Evolutionary conservation across 148 eudicot species (phyloP), one percentile per base, ranked within the genome.

Genomic region (Amaranthus cruentus): DNA sequence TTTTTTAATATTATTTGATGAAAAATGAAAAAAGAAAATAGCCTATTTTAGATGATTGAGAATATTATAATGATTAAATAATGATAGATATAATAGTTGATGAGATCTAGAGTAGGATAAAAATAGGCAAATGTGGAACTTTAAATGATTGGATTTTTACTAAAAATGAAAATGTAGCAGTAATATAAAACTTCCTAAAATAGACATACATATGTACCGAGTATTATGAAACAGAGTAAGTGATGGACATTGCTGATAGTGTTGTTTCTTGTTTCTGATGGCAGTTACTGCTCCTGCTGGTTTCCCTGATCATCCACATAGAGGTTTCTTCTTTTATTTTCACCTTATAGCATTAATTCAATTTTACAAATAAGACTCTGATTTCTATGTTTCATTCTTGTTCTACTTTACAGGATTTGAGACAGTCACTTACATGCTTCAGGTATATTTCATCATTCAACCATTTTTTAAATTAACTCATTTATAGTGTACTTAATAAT

Each of bases 221-320:
- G 18, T 18, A 18, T 18, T 18, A 18, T 18, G 18, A 18, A 18
- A 18, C 18, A 18, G 18, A 18, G 18, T 18, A 18, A 18, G 18
- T 18, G 18, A 14, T 3, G 13, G 18, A 6, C 68, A 47, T 50
- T 54, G 2, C 38, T 79, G 9, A 42, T 44, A 9, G 1, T 11
- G 5, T 11, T 18, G 2, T 5, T 3, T 42, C 10, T 64, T 42
- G 4, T 57, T 62, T 3, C 63, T n/a, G 6, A 59, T 80, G 62
- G 62, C 83, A 93, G 98, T 90, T 51, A 68, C 94, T 74, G 92
- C 94, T 73, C 96, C 96, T 47, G 91, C 88, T 84, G 98, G 94
- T 57, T 93, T 93, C 78, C 96, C 98, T 74, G 98, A 93, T 87
- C 98, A 93, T 83, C 98, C 98, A 62, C 98, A 93, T 69, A 90